Evolutionary conservation across 2,329 filamentous ascomycete species (phyloP), one percentile per base, ranked within the genome.

Genomic region (Cladophialophora yegresii): DNA sequence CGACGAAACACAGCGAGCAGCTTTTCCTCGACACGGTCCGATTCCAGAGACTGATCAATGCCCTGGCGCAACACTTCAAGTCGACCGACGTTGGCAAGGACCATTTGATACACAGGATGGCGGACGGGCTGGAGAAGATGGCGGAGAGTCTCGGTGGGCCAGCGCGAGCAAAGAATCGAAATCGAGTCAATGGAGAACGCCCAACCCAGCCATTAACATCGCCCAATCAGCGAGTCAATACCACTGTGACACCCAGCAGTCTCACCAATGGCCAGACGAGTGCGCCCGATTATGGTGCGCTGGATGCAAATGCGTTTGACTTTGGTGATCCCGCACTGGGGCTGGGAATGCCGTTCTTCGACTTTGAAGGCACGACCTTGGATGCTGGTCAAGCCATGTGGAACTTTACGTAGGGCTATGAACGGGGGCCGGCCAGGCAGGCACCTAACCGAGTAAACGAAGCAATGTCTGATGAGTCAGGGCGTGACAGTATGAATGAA

Each of bases 1-100:
- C 77, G 61, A 73, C 80, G 70, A 76, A 81, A 50, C 75, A 77
- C 58, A 72, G 73, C 26, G 70, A 72, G 13, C 75, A 77, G 53
- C 71, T 78, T 4, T 72, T 72, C 2, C 71, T 78, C 23, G 72
- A 74, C 40, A 69, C 70, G 4, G 69, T 61, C 1, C 55, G 68
- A 8, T 70, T 72, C 22, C 67, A 72, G 50, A 65, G 64, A 20
- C 69, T 74, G 9, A 74, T 74, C 28, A 67, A 66, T 28, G 70
- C 67, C 16, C 66, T 75, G 30, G 69, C 74, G 12, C 70, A 73
- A 33, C 71, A 75, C 36, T 72, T 75, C 64, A 71, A 72, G 33
- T 53, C 64, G 13, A 72, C 69, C 13, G 69, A 71, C 10, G 72
- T 73, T 20, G 72, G 72, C 4, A 72, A 71, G 50, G 71, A 75